Conservation (phyloP, 2,329 filamentous ascomycete genomes). For the Xylaria sp. region DNA sequence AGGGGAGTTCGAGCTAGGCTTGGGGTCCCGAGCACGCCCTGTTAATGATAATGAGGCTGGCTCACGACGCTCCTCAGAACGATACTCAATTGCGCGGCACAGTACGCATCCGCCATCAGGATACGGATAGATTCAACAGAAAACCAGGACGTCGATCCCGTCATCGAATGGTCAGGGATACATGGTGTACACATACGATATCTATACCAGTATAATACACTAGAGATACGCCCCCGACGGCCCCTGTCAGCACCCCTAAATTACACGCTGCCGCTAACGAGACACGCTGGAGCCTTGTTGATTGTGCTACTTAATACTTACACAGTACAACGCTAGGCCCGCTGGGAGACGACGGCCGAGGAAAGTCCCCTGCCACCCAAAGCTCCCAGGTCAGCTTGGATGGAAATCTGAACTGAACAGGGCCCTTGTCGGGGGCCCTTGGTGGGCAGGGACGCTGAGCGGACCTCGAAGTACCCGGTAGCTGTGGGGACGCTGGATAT, state of each 20-base stretch:
- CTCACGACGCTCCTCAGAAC: too few relatives aligned
- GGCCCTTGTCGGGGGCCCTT: constrained; percentile 13
- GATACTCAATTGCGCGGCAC: too few relatives aligned
- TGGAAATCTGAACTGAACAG: background rate
- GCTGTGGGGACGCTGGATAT: constrained; percentile 4
- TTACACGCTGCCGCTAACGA: constrained; percentile 36
- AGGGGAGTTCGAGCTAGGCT: background rate
- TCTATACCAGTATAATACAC: constrained; percentile 17
- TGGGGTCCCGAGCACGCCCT: too few relatives aligned
- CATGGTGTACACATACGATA: constrained; percentile 21
- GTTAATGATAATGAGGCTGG: too few relatives aligned
- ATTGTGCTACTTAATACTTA: constrained; percentile 26
- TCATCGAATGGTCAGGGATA: constrained; percentile 19
- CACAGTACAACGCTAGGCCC: constrained; percentile 32
- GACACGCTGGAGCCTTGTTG: constrained; percentile 36
- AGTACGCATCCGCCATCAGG: background rate
- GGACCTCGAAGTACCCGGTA: background rate
- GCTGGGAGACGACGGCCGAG: constrained; percentile 27
- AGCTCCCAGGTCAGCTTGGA: constrained; percentile 19
- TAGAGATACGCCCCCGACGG: constrained; percentile 26
- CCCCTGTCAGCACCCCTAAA: constrained; percentile 27
- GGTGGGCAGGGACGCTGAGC: constrained; percentile 7
- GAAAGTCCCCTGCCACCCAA: constrained; percentile 15
- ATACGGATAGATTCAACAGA: constrained; percentile 7
- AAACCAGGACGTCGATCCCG: constrained; percentile 17